phyloP scores from a whole-genome alignment of 2,329 filamentous ascomycete species.

The Colletotrichum agaves region DNA sequence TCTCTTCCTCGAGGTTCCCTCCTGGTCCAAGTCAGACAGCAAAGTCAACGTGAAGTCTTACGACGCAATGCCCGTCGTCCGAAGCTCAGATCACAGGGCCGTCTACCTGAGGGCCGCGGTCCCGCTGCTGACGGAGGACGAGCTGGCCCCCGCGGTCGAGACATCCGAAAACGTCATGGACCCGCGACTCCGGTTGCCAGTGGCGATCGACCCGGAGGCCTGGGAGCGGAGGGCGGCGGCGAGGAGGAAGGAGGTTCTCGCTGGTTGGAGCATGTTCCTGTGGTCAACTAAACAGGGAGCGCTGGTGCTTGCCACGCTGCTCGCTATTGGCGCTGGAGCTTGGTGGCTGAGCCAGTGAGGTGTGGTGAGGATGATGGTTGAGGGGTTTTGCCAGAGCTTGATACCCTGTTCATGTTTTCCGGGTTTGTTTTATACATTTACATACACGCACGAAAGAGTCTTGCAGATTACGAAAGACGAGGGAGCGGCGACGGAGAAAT shows the following conservation, averaged over 20 bases:
- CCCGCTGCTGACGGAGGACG: constrained; percentile 62
- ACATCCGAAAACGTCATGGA: constrained; percentile 44
- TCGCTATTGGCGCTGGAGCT: constrained; percentile 53
- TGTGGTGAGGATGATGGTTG: background rate
- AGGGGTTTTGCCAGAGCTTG: background rate
- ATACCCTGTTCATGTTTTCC: constrained; percentile 8
- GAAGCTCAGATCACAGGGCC: constrained; percentile 88
- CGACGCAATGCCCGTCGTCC: constrained; percentile 78
- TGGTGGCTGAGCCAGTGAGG: constrained; percentile 54
- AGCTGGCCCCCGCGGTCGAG: constrained; percentile 47
- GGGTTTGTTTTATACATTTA: background rate
- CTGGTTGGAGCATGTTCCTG: constrained; percentile 65
- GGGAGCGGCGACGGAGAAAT: background rate
- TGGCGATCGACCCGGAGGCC: constrained; percentile 64
- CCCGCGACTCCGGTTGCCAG: constrained; percentile 58
- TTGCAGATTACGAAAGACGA: too few species aligned
- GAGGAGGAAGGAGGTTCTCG: constrained; percentile 57
- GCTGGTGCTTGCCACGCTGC: constrained; percentile 54
- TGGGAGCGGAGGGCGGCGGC: constrained; percentile 63
- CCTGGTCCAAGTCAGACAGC: constrained; percentile 55
- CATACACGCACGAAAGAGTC: background rate
- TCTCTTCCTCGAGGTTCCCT: constrained; percentile 75
- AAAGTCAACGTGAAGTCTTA: constrained; percentile 72
- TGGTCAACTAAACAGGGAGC: constrained; percentile 65
- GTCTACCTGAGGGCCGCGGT: constrained; percentile 79